A percentile compares a stretch with the other conserved stretches of the same genome.
Evolutionary conservation across 2,329 filamentous ascomycete genomes (phyloP).

Genomic region (Cercospora zeina): DNA sequence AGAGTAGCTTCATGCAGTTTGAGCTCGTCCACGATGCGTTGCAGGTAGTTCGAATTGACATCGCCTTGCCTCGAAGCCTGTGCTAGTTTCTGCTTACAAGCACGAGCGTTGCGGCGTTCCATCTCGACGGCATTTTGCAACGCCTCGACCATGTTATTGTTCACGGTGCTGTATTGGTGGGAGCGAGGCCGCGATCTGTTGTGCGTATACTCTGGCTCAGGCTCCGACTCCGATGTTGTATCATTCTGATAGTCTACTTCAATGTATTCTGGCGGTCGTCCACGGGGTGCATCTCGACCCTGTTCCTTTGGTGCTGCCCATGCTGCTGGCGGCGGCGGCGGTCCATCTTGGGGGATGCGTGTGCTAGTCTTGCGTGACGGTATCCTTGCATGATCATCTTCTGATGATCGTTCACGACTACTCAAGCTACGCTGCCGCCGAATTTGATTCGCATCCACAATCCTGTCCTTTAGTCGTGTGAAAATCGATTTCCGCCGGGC

Average conservation of each 20-base stretch:
- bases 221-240: slow-evolving; percentile 6
- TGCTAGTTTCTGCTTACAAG: slow-evolving; percentile 33
- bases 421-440: slow-evolving; percentile 20
- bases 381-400: slow-evolving; percentile 10
- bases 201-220: slow-evolving; percentile 20
- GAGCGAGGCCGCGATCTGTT: slow-evolving; percentile 8
- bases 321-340: background rate
- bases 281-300: slow-evolving; percentile 6
- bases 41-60: slow-evolving; percentile 29
- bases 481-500: slow-evolving; percentile 29
- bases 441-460: slow-evolving; percentile 27
- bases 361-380: slow-evolving; percentile 22
- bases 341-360: slow-evolving; percentile 14
- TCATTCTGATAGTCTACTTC: slow-evolving; percentile 29
- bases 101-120: slow-evolving; percentile 25
- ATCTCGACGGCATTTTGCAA: slow-evolving; percentile 33
- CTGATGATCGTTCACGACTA: slow-evolving; percentile 27
- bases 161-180: slow-evolving; percentile 16
- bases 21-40: slow-evolving; percentile 33
- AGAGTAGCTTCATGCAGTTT: slow-evolving; percentile 29
- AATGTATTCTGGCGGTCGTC: slow-evolving; percentile 22
- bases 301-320: background rate
- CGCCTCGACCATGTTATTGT: slow-evolving; percentile 25
- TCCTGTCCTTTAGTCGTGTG: slow-evolving; percentile 29
- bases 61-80: slow-evolving; percentile 31